A percentile compares a stretch with the other conserved stretches of the same genome.
Conservation (phyloP, 106 monocot species). For the Dendrobium chrysotoxum region DNA sequence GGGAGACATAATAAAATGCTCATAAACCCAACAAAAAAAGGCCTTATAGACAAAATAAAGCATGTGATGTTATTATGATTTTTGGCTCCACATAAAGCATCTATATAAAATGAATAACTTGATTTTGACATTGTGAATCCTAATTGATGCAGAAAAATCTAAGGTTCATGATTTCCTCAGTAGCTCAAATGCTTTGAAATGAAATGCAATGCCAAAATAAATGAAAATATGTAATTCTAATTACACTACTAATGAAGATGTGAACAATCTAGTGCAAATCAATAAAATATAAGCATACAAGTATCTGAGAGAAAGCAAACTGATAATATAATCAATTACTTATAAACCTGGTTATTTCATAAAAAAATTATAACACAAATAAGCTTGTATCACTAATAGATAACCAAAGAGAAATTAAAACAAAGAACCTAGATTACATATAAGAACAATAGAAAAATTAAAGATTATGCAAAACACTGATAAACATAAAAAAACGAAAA, state of each 20-base stretch:
- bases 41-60: not conserved
- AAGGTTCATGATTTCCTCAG: not conserved
- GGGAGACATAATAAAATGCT: constrained; percentile 3
- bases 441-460: too few species aligned
- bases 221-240: not conserved
- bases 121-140: not conserved
- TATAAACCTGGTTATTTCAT: too few species aligned
- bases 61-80: not conserved
- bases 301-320: not conserved
- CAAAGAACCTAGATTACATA: too few species aligned
- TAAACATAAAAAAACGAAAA: not conserved
- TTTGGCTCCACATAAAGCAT: not conserved
- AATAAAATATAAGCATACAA: not conserved
- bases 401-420: too few species aligned
- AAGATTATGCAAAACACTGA: too few species aligned
- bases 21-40: not conserved
- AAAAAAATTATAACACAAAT: too few species aligned
- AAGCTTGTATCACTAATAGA: too few species aligned
- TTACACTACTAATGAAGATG: not conserved
- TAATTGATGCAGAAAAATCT: not conserved
- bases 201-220: not conserved
- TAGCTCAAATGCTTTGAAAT: not conserved
- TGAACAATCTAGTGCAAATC: not conserved
- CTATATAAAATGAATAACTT: not conserved
- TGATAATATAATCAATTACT: not conserved